A percentile compares a stretch with the other conserved stretches of the same genome.
phyloP scores from a whole-genome alignment of 2,329 filamentous ascomycete species.

The Metarhizium album region DNA sequence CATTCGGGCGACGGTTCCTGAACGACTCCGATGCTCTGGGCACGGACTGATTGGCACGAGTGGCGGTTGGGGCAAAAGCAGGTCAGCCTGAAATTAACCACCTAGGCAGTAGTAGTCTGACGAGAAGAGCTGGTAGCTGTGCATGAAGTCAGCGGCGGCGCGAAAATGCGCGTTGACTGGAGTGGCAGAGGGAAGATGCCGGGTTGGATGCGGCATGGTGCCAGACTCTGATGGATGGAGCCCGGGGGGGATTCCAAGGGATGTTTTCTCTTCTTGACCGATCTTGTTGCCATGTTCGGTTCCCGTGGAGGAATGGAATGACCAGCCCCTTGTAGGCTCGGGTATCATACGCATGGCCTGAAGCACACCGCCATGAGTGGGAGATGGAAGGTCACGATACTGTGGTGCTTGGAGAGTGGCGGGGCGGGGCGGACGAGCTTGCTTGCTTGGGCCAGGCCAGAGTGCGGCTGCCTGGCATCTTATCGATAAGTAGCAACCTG shows the following conservation, averaged over 20 bases:
- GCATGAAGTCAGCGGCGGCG: background rate
- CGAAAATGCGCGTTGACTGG: background rate
- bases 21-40: conserved; percentile 1
- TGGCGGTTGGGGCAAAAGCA: background rate
- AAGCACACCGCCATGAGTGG: conserved; percentile 5
- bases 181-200: background rate
- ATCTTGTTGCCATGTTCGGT: background rate
- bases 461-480: no score
- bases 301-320: background rate
- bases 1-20: conserved; percentile 8
- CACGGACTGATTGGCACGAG: background rate
- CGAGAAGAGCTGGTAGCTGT: background rate
- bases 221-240: background rate
- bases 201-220: background rate
- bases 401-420: no score
- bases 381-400: no score
- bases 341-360: conserved; percentile 2
- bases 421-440: no score
- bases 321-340: background rate
- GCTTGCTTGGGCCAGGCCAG: no score
- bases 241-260: background rate
- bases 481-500: background rate
- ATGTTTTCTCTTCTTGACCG: background rate
- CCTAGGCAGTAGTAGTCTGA: no score
- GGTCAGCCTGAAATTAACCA: background rate